Conservation (phyloP, 2,329 filamentous ascomycete genomes). For the Eurotiales sp. region DNA sequence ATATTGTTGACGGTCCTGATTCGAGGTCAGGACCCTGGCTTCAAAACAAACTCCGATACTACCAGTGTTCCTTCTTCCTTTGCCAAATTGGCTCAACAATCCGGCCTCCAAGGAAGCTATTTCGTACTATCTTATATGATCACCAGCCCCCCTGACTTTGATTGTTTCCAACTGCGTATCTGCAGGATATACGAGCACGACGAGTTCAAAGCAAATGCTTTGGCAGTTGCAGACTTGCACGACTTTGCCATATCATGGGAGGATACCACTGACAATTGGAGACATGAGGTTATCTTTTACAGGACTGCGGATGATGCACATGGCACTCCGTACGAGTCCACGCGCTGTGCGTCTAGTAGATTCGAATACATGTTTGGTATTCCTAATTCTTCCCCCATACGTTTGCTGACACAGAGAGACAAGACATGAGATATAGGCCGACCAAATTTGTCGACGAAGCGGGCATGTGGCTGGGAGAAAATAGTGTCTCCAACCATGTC, state of each 20-base stretch:
- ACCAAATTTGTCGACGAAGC: background rate
- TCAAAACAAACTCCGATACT: slow-evolving; percentile 20
- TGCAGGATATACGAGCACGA: slow-evolving; percentile 28
- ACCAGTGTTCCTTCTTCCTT: slow-evolving; percentile 28
- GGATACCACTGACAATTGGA: slow-evolving; percentile 19
- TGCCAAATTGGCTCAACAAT: slow-evolving; percentile 28
- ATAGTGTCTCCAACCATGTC: background rate
- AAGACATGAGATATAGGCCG: background rate
- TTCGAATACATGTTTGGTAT: background rate
- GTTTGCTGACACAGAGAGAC: background rate
- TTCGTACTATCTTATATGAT: slow-evolving; percentile 27
- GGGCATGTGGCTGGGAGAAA: slow-evolving; percentile 3
- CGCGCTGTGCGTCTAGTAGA: background rate
- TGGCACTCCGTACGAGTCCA: slow-evolving; percentile 16
- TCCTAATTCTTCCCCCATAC: too few species aligned
- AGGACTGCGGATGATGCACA: slow-evolving; percentile 6
- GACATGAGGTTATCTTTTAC: slow-evolving; percentile 31
- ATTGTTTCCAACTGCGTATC: slow-evolving; percentile 17
- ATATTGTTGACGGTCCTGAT: slow-evolving; percentile 31
- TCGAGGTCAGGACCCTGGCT: slow-evolving; percentile 21
- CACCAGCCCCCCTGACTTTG: background rate
- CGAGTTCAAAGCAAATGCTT: slow-evolving; percentile 28
- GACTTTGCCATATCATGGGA: slow-evolving; percentile 38
- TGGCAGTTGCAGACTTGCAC: slow-evolving; percentile 22
- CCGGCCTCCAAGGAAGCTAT: slow-evolving; percentile 18